Base-by-base conservation (phyloP, 2,329 filamentous ascomycete genomes). In the Claviceps pusilla region DNA sequence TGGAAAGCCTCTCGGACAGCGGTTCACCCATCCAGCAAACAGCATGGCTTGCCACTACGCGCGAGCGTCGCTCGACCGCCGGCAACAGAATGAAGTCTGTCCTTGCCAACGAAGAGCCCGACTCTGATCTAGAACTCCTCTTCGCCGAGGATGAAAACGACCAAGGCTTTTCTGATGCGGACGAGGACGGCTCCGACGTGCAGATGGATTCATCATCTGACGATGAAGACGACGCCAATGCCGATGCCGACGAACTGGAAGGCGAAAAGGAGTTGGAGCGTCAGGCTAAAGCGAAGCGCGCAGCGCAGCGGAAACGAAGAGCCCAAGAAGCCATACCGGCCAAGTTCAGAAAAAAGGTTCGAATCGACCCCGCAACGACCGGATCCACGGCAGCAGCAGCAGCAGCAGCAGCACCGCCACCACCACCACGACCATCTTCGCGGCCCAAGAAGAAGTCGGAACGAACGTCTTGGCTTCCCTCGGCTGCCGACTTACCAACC, bases 191-290 rank as follows among this genome's bases (percentile, higher is more conserved):
- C 2, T 87, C 85, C 1, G 91, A 96, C 65, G 83, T 87, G 60
- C 83, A 87, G 49, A 84, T 96, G 73, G 89, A 94, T 63, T 90
- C 86, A 14, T 94, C 88, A 0, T 87, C 83, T 0, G 86, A 88
- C 59, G 86, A 89, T 49, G 88, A 93, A 50, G 88, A 94, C 57
- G 84, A 89, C 55, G 60, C 62, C 29, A 75, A 84, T 56, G 68
- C 71, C 42, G 70, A 68, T 54, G 66, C 65, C 33, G 77, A 93
- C 59, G 88, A 95, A 46, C 68, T 93, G 4, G 87, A 88, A 55
- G 93, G 93, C 39, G 93, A 98, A 70, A 86, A 84, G 62, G 89
- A 95, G 69, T 68, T 98, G 54, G 83, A 93, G 69, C 84, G 80
- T 59, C 80, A 86, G 61, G 88, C 85, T 55, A 83, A 82, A 60